Conservation (phyloP, 495 filamentous ascomycete genomes). For the Penicillium manginii region DNA sequence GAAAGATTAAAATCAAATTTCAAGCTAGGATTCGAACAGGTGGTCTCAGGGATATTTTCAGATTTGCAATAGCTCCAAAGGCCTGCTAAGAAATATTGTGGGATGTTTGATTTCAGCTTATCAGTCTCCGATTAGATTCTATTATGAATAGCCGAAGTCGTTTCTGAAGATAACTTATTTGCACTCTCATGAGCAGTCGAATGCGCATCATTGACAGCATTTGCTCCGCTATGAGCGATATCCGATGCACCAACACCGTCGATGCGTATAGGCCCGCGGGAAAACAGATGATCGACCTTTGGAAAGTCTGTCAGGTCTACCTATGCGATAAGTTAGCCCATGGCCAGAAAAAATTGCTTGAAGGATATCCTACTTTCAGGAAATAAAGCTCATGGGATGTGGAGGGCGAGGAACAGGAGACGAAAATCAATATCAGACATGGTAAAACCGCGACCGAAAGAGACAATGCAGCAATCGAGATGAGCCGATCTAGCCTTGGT, state of each 20-base stretch:
- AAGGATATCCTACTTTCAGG: constrained; percentile 3
- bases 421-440: no score
- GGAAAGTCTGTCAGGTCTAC: constrained; percentile 11
- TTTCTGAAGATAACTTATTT: not conserved
- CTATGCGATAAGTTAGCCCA: not conserved
- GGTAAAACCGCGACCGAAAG: no score
- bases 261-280: not conserved
- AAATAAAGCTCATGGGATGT: constrained; percentile 7
- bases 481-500: no score
- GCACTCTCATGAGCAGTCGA: not conserved
- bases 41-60: not conserved
- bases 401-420: no score
- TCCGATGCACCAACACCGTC: not conserved
- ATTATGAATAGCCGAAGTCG: not conserved
- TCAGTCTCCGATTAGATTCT: not conserved
- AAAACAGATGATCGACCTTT: not conserved
- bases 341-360: not conserved
- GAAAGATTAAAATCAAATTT: constrained; percentile 11
- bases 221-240: not conserved
- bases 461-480: no score
- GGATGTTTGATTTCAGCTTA: constrained; percentile 7
- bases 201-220: not conserved
- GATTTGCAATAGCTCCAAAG: constrained; percentile 10
- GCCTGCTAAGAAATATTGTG: not conserved
- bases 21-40: constrained; percentile 7